Evolutionary conservation across 2,329 filamentous ascomycete genomes (phyloP).

Genomic region (Alternaria solani): DNA sequence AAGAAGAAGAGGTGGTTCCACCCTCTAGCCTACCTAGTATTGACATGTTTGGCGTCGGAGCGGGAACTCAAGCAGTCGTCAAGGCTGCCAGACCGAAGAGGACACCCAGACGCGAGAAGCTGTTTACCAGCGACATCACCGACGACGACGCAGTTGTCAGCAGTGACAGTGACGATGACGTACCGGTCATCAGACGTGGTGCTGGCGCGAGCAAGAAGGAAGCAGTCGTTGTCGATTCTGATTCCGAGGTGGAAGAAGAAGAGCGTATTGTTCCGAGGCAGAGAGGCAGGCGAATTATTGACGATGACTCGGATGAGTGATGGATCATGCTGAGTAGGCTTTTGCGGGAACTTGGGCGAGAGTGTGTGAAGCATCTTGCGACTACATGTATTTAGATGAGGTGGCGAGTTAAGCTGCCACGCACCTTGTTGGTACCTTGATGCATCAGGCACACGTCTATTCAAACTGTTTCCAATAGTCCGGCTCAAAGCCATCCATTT

Average conservation of each 20-base stretch:
- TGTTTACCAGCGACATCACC: constrained; percentile 47
- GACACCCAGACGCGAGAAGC: constrained; percentile 36
- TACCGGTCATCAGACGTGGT: constrained; percentile 18
- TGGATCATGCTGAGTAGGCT: not conserved
- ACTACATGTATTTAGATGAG: not conserved
- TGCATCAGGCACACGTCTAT: constrained; percentile 4
- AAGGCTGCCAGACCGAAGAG: constrained; percentile 32
- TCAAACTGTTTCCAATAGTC: constrained; percentile 54
- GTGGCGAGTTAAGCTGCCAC: not conserved
- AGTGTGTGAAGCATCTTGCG: not conserved
- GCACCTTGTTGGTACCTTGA: not conserved
- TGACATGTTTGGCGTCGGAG: constrained; percentile 38
- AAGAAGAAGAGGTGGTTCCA: constrained; percentile 45
- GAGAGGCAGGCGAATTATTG: constrained; percentile 40
- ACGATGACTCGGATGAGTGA: constrained; percentile 44
- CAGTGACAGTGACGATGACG: constrained; percentile 46
- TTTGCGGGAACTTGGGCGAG: not conserved
- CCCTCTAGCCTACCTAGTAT: constrained; percentile 44
- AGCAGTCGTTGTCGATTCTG: constrained; percentile 34
- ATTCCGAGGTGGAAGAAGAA: constrained; percentile 31
- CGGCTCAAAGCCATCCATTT: constrained; percentile 53
- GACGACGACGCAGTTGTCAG: constrained; percentile 46
- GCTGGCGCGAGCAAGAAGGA: constrained; percentile 23
- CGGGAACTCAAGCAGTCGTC: constrained; percentile 46
- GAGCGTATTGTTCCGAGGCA: constrained; percentile 33